Conservation (phyloP, 2,329 filamentous ascomycete species). For the Graphiopsis chlorocephala region DNA sequence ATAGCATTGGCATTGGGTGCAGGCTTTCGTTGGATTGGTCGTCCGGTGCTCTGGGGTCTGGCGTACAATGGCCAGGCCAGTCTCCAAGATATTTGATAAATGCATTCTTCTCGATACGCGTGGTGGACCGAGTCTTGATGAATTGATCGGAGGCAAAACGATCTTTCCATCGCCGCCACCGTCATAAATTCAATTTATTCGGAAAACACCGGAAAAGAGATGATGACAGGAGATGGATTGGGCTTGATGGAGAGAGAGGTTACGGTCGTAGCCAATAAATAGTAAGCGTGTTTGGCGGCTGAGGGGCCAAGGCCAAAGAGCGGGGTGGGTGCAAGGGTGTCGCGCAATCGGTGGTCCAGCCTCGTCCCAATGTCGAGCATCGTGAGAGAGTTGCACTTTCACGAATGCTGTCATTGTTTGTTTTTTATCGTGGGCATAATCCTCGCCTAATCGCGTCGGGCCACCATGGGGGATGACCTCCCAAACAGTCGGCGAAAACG, state of each 20-base stretch:
- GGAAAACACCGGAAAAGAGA: neutral
- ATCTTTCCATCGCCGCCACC: neutral
- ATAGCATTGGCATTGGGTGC: constrained; percentile 66
- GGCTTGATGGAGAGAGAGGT: neutral
- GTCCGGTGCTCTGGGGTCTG: too few relatives aligned
- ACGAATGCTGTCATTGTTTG: too few relatives aligned
- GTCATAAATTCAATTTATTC: neutral
- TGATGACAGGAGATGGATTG: neutral
- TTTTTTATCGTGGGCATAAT: neutral
- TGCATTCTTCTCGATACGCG: neutral
- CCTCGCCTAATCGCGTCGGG: neutral
- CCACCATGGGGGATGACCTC: neutral
- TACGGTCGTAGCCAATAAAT: neutral
- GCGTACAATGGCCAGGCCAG: neutral
- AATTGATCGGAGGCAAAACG: neutral
- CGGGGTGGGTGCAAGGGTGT: neutral
- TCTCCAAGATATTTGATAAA: neutral
- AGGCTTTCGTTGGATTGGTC: constrained; percentile 30
- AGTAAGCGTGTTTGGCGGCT: neutral
- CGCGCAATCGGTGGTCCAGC: neutral
- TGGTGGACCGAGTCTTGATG: too few relatives aligned
- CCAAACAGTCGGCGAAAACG: neutral
- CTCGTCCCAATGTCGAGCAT: neutral
- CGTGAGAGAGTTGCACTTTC: neutral
- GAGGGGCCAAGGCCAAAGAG: neutral